phyloP scores from a whole-genome alignment of 129 eudicot species.

The Kitagawia praeruptora region DNA sequence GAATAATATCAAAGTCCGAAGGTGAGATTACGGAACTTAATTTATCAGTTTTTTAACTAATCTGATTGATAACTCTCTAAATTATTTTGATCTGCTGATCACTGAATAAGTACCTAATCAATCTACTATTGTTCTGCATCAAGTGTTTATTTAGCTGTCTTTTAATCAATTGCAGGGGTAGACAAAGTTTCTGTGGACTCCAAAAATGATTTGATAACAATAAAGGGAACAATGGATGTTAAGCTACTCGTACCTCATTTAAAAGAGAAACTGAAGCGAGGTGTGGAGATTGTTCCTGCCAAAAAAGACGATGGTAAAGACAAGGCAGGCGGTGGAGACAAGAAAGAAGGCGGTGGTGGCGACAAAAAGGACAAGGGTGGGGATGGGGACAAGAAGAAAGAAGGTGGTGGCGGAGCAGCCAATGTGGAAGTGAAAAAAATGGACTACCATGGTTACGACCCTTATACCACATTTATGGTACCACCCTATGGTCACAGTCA shows the following conservation, averaged over 20 bases:
- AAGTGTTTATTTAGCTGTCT: neutral
- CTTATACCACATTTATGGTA: slow-evolving; percentile 32
- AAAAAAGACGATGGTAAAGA: slow-evolving; percentile 41
- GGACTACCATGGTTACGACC: slow-evolving; percentile 34
- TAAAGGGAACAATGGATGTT: slow-evolving; percentile 69
- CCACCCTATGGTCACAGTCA: slow-evolving; percentile 18
- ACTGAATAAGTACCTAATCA: neutral
- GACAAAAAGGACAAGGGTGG: slow-evolving; percentile 15
- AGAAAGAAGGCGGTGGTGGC: slow-evolving; percentile 25
- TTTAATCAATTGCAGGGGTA: slow-evolving; percentile 43
- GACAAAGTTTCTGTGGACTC: slow-evolving; percentile 34
- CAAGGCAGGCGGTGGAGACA: slow-evolving; percentile 19
- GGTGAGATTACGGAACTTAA: slow-evolving; percentile 38
- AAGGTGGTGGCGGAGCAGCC: slow-evolving; percentile 14
- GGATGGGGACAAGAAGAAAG: slow-evolving; percentile 25
- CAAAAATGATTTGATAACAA: slow-evolving; percentile 54
- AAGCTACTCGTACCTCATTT: slow-evolving; percentile 55
- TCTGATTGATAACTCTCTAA: neutral
- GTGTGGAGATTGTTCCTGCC: slow-evolving; percentile 58
- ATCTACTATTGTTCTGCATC: neutral
- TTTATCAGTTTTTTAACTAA: neutral
- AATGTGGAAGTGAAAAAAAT: slow-evolving; percentile 41
- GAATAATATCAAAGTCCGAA: slow-evolving; percentile 45
- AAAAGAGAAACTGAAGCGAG: slow-evolving; percentile 49
- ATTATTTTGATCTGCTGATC: neutral